Base-by-base conservation (phyloP, 768 basidiomycete genomes). In the Psilocybe subaeruginosa region DNA sequence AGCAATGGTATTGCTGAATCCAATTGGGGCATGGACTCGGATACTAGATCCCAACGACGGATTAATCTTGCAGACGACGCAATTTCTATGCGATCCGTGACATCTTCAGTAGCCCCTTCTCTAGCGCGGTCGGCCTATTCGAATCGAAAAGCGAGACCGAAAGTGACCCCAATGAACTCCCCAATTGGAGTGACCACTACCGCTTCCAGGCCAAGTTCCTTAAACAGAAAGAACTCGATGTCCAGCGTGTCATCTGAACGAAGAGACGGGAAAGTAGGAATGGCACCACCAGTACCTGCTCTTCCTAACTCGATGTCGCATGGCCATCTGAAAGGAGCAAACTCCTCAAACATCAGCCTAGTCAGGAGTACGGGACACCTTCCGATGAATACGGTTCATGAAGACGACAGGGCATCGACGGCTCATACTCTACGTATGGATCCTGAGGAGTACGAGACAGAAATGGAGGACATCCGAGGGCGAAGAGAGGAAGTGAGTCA, bases 391-490 rank as follows among this genome's bases (percentile, higher is more conserved):
- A 76, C 80, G 1, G 79, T 87, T 5, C 77, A 75, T 12, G 87
- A 87, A 69, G 77, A 81, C 29, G 83, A 82, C 54, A 68, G 66
- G 41, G 56, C 64, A 50, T 66, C 68, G 14, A 69, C 70, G 29
- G 69, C 67, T 52, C 61, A 68, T 53, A 68, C 73, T 12, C 49
- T 70, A 30, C 68, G 71, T 56, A 53, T 73, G 64, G 77, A 77
- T 39, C 69, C 72, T 43, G 77, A 71, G 35, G 75, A 70, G 51
- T 55, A 81, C 57, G 86, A 89, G 66, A 72, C 73, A 6, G 90
- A 91, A 74, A 79, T 92, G 77, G 79, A 80, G 12, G 90, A 91
- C 56, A 87, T 94, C 59, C 83, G 88, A 57, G 72, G 84, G 62
- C 80, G 90, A 63, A 78, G 90, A 39, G 86, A 84, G 57, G 91